Evolutionary conservation across 495 filamentous ascomycete genomes (phyloP).

Genomic region (Aspergillus saccharolyticus): DNA sequence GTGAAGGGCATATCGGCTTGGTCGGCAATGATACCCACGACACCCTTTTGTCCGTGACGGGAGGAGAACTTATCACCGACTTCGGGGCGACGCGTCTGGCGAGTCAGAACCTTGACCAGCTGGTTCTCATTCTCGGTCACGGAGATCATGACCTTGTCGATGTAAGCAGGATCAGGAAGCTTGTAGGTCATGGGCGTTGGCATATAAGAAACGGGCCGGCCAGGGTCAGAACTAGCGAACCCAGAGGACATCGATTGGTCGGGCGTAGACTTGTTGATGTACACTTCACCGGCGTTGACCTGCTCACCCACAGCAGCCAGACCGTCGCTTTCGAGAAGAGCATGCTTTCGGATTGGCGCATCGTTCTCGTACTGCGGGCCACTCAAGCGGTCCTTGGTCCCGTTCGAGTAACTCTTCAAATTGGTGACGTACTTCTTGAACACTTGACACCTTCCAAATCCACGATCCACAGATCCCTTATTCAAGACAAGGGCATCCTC

Average conservation of each 20-base stretch:
- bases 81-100: constrained; percentile 90
- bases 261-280: constrained; percentile 82
- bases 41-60: constrained; percentile 96
- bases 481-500: constrained; percentile 97
- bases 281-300: constrained; percentile 69
- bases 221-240: constrained; percentile 57
- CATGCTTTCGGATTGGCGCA: constrained; percentile 64
- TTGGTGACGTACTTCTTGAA: constrained; percentile 81
- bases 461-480: constrained; percentile 88
- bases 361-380: constrained; percentile 56
- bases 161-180: constrained; percentile 75
- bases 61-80: constrained; percentile 98
- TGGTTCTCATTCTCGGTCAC: constrained; percentile 74
- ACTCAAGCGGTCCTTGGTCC: constrained; percentile 66
- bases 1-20: constrained; percentile 97
- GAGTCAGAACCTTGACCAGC: constrained; percentile 84
- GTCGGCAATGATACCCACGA: constrained; percentile 90
- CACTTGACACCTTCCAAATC: constrained; percentile 94
- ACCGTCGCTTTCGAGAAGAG: constrained; percentile 70
- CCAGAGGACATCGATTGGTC: constrained; percentile 61
- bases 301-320: constrained; percentile 75
- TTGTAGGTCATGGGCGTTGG: constrained; percentile 75
- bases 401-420: constrained; percentile 76
- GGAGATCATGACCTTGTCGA: constrained; percentile 91
- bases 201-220: constrained; percentile 52